phyloP scores from a whole-genome alignment of 1,284 basidiomycete genomes.

The Melampsora americana region DNA sequence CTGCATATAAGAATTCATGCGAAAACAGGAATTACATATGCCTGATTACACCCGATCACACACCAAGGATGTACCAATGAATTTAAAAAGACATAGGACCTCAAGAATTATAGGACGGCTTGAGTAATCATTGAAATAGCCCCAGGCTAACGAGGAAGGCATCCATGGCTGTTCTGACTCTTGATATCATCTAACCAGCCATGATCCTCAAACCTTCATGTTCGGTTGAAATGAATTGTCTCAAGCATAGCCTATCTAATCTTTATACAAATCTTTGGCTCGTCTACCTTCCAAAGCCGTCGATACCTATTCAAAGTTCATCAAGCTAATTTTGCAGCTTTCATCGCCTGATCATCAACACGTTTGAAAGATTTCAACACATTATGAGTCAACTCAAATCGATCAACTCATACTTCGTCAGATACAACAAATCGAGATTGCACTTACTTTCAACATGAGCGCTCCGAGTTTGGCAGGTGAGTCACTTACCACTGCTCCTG shows the following conservation, averaged over 20 bases:
- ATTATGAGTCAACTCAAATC: not conserved
- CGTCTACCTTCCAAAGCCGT: not conserved
- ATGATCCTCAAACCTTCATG: not conserved
- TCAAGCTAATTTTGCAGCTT: not conserved
- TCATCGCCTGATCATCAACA: not conserved
- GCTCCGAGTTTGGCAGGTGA: conserved; percentile 91
- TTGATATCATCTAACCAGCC: not conserved
- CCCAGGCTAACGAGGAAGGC: too few species aligned
- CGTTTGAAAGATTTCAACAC: not conserved
- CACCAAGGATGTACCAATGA: too few species aligned
- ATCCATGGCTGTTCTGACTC: too few species aligned
- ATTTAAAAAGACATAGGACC: too few species aligned
- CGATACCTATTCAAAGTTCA: not conserved
- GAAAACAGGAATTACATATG: too few species aligned
- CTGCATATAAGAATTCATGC: too few species aligned
- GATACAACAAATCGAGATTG: not conserved
- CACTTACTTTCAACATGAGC: conserved; percentile 74
- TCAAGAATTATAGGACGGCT: too few species aligned
- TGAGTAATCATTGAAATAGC: too few species aligned
- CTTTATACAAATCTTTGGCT: not conserved
- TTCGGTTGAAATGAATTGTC: not conserved
- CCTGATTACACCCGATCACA: too few species aligned
- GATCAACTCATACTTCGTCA: not conserved
- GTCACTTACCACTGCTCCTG: conserved; percentile 89
- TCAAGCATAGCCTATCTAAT: not conserved